Evolutionary conservation across 2,329 filamentous ascomycete species (phyloP), one percentile per base, ranked within the genome.

Genomic region (Trichophyton simii): DNA sequence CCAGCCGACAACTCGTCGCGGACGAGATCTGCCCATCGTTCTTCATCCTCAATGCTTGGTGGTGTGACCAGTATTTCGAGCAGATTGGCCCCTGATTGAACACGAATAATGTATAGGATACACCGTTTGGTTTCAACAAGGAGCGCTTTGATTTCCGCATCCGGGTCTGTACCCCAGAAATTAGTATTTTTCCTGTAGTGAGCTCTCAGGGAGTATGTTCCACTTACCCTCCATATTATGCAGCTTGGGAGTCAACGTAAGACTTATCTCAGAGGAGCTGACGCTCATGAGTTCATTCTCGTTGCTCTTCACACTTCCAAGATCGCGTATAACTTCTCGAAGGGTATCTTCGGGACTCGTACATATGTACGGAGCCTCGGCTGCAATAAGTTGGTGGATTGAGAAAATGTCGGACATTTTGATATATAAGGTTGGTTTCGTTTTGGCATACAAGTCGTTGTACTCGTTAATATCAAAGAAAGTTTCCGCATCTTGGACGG

Each of bases 41-140:
- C 83, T 71, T 96, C 91, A 68, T 99, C 94, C 70, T 96, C 91
- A 34, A 83, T 80, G 0, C 82, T 85, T 65, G 96, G 91, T 15
- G 90, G 90, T 70, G 94, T 95, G 66, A 96, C 87, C 67, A 99
- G 83, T 64, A 99, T 96, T 64, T 97, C 91, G 73, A 97, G 85
- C n/a, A 99, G 82, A 68, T 92, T 96, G 59, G 86, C 78, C 7
- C 94, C 94, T 1, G 89, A 90, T 74, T 99, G 95, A 41, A 99
- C 88, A 63, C 94, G 88, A 71, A 99, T 97, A 72, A 99, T 97
- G 75, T 97, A 99, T 65, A 99, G 79, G 46, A 97, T 88, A 71
- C 94, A 96, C 68, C 94, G 86, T 77, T 99, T 99, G 2, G 94
- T 97, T 76, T 97, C 94, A 85, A 96, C 97, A 73, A 96, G 96